A percentile compares a stretch with the other conserved stretches of the same genome.
These are phyloP conservation scores for Fusarium avenaceum DNA, from an alignment of 2,329 filamentous ascomycete species.

Conservation along the genomic window DNA sequence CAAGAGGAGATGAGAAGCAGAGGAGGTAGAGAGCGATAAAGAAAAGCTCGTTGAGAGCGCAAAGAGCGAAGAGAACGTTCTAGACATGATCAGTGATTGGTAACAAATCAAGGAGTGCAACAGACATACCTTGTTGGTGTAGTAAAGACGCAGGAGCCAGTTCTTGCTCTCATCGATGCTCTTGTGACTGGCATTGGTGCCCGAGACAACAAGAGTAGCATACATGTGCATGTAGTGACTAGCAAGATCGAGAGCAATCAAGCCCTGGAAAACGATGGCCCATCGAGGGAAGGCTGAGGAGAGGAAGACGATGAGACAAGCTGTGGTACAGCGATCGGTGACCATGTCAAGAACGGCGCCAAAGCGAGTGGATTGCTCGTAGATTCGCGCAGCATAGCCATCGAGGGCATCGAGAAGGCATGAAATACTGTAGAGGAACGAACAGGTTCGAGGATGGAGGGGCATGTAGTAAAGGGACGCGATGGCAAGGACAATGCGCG, in stretches of 20 bases:
- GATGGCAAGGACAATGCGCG: conserved; percentile 82
- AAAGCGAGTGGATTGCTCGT: conserved; percentile 92
- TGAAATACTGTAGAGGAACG: conserved; percentile 89
- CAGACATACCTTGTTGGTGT: conserved; percentile 86
- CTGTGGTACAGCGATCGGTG: conserved; percentile 96
- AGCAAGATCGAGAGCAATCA: conserved; percentile 92
- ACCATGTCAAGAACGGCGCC: conserved; percentile 99
- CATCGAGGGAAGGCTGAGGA: conserved; percentile 94
- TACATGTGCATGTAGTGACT: conserved; percentile 99
- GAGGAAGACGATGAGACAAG: conserved; percentile 94
- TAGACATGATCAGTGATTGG: conserved; percentile 55
- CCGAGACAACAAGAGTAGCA: conserved; percentile 89
- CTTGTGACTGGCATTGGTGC: conserved; percentile 87
- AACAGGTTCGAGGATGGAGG: conserved; percentile 95
- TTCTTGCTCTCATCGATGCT: conserved; percentile 89
- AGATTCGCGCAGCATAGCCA: conserved; percentile 85
- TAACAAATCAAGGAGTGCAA: background rate
- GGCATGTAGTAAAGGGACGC: conserved; percentile 99
- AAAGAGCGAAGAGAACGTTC: conserved; percentile 92
- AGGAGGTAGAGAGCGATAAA: conserved; percentile 98
- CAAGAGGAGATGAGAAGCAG: conserved; percentile 91
- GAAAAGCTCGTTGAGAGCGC: conserved; percentile 92
- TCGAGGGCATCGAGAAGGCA: conserved; percentile 96
- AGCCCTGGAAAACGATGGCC: conserved; percentile 91
- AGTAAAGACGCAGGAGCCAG: conserved; percentile 93